Conservation (phyloP, 192 early-diverging fungal species). For the Lunasporangiospora selenospora region DNA sequence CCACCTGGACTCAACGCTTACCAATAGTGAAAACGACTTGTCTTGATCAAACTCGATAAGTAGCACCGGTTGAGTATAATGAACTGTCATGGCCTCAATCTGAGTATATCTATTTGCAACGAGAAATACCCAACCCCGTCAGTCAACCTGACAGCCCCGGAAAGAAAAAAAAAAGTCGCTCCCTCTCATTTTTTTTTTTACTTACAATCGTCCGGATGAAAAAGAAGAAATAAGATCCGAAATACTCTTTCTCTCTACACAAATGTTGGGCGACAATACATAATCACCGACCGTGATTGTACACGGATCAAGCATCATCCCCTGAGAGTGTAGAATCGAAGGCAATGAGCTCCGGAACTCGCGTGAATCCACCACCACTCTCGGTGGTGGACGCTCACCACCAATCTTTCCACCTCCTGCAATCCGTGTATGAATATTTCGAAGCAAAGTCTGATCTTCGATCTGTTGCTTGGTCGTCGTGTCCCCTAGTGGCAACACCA, state of each 20-base stretch:
- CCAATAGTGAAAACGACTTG: constrained; percentile 81
- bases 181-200: background rate
- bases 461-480: constrained; percentile 19
- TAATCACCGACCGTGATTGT: constrained; percentile 96
- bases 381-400: constrained; percentile 17
- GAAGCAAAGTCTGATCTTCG: constrained; percentile 37
- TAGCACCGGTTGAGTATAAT: constrained; percentile 82
- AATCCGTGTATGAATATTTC: constrained; percentile 47
- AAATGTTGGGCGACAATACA: constrained; percentile 83
- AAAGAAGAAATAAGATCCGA: constrained; percentile 88
- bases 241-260: constrained; percentile 92
- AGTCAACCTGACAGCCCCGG: too few relatives aligned
- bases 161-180: background rate
- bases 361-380: constrained; percentile 88
- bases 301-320: constrained; percentile 77
- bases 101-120: constrained; percentile 84
- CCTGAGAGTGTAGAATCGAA: constrained; percentile 78
- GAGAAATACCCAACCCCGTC: too few relatives aligned
- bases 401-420: constrained; percentile 44
- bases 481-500: constrained; percentile 81
- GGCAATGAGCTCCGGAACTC: constrained; percentile 95
- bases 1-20: constrained; percentile 2
- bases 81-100: constrained; percentile 84
- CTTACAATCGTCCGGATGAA: constrained; percentile 81
- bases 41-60: constrained; percentile 93